These are phyloP conservation scores for Gentiana macrophylla DNA, from an alignment of 257 asterid species.

Conservation along the genomic window DNA sequence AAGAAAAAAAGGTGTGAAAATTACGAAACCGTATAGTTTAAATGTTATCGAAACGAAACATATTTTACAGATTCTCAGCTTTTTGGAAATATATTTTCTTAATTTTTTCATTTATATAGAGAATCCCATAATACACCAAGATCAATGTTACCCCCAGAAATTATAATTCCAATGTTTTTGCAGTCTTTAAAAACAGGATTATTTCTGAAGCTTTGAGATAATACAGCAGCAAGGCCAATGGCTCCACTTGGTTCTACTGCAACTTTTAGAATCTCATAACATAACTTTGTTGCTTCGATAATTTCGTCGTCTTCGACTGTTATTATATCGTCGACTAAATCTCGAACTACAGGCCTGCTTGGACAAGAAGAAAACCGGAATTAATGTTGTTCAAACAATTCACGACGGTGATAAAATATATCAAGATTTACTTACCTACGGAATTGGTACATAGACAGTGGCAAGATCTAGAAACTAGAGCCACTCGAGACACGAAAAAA, in stretches of 20 bases:
- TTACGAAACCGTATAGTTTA: too few species aligned
- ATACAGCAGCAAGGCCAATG: slow-evolving; percentile 83
- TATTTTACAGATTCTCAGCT: too few species aligned
- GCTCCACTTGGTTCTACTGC: slow-evolving; percentile 97
- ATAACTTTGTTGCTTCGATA: slow-evolving; percentile 60
- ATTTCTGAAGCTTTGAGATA: slow-evolving; percentile 46
- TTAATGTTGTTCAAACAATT: neutral
- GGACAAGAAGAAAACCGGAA: neutral
- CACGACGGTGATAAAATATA: neutral
- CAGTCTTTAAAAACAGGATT: slow-evolving; percentile 45
- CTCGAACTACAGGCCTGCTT: slow-evolving; percentile 88
- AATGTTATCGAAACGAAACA: too few species aligned
- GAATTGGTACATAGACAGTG: too few species aligned
- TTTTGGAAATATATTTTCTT: too few species aligned
- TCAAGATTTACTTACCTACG: too few species aligned
- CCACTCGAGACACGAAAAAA: too few species aligned
- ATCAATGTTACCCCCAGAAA: slow-evolving; percentile 96
- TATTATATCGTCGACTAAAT: slow-evolving; percentile 71
- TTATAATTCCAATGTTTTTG: slow-evolving; percentile 50
- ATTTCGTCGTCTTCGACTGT: slow-evolving; percentile 70
- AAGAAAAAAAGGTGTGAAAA: too few species aligned
- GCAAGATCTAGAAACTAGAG: too few species aligned
- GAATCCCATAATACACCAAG: slow-evolving; percentile 72
- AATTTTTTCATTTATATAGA: slow-evolving; percentile 16
- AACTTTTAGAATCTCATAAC: slow-evolving; percentile 71